phyloP scores from a whole-genome alignment of 2,329 filamentous ascomycete species.

The Pestalotiopsis sp. region DNA sequence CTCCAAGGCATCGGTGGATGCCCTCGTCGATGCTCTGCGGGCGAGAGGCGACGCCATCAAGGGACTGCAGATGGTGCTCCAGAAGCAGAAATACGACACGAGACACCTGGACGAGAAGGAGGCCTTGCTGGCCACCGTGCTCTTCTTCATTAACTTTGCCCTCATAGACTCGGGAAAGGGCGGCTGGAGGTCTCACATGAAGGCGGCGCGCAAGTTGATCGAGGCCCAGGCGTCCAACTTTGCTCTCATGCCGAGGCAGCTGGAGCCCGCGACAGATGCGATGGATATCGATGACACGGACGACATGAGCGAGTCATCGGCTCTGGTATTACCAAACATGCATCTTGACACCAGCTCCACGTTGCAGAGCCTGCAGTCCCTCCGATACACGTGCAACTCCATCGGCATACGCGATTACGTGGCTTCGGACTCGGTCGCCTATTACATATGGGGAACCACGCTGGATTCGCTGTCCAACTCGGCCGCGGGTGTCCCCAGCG shows the following conservation, averaged over 20 bases:
- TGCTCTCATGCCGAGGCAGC: not conserved
- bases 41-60: constrained; percentile 51
- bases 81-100: constrained; percentile 26
- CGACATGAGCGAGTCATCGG: not conserved
- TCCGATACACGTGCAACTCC: constrained; percentile 12
- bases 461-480: constrained; percentile 42
- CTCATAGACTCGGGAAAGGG: constrained; percentile 51
- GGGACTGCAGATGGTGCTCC: constrained; percentile 43
- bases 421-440: constrained; percentile 46
- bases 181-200: constrained; percentile 50
- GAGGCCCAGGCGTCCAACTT: constrained; percentile 16
- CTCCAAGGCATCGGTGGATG: constrained; percentile 30
- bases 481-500: constrained; percentile 39
- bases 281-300: not conserved
- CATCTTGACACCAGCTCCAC: not conserved
- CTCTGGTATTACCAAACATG: not conserved
- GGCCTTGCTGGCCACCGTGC: constrained; percentile 49
- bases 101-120: constrained; percentile 45
- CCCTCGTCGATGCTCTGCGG: constrained; percentile 49
- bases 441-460: constrained; percentile 34
- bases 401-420: constrained; percentile 43
- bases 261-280: not conserved
- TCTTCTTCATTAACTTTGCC: constrained; percentile 56
- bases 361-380: not conserved
- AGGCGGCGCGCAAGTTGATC: constrained; percentile 46